A percentile compares a stretch with the other conserved stretches of the same genome.
Conservation (phyloP, 331 rosid genomes). For the Dryas integrifolia region DNA sequence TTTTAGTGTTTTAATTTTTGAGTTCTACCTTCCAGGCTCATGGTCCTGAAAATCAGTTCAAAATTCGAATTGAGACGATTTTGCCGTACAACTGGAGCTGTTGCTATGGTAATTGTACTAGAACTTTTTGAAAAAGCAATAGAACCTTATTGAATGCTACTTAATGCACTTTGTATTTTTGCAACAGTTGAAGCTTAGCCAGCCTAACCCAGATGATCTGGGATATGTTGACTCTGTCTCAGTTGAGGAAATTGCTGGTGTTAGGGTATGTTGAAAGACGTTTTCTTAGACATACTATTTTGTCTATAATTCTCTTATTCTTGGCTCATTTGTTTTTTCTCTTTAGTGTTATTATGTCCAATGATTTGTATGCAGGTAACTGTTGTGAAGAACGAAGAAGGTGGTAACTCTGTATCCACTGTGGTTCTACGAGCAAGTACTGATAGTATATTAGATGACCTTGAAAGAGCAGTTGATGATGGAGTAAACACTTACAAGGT, state of each 20-base stretch:
- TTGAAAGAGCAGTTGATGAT: conserved; percentile 95
- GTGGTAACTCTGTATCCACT: conserved; percentile 80
- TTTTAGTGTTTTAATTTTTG: conserved; percentile 3
- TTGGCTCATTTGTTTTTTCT: neutral
- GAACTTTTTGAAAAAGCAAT: conserved; percentile 11
- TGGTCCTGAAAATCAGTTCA: conserved; percentile 88
- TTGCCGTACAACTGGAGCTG: conserved; percentile 91
- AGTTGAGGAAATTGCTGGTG: conserved; percentile 94
- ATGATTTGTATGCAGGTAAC: conserved; percentile 50
- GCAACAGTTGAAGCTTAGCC: conserved; percentile 81
- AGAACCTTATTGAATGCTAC: conserved; percentile 22
- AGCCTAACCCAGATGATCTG: conserved; percentile 86
- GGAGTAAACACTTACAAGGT: conserved; percentile 96
- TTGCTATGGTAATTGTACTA: conserved; percentile 58
- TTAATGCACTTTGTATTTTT: conserved; percentile 32
- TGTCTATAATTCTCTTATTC: neutral
- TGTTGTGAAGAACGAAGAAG: conserved; percentile 82
- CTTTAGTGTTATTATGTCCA: conserved; percentile 14
- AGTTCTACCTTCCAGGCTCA: conserved; percentile 59
- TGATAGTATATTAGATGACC: conserved; percentile 87
- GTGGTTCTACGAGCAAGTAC: conserved; percentile 83
- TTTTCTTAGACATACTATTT: conserved; percentile 20
- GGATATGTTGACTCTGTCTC: conserved; percentile 81
- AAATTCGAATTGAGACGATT: conserved; percentile 90
- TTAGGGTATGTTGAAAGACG: conserved; percentile 54